Conservation (phyloP, 129 eudicot species). For the Chrysanthemum lavandulifolium region DNA sequence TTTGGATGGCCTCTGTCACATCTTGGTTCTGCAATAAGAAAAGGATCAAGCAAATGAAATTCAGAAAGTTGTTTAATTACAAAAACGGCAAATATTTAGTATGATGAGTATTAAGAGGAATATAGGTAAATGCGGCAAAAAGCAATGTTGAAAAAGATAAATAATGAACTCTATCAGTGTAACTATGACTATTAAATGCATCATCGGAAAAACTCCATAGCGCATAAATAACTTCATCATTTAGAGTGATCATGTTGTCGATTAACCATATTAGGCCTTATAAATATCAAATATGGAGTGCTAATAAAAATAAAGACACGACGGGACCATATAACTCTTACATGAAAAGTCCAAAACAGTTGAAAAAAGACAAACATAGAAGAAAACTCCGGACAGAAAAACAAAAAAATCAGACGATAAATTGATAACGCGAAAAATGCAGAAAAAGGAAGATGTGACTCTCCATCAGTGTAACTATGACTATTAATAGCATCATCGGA, state of each 20-base stretch:
- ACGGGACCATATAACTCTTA: no score
- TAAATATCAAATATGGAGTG: background rate
- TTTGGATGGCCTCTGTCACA: slow-evolving; percentile 82
- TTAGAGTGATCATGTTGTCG: slow-evolving; percentile 3
- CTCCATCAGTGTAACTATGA: slow-evolving; percentile 69
- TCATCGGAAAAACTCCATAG: slow-evolving; percentile 40
- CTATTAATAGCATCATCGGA: slow-evolving; percentile 47
- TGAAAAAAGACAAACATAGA: background rate
- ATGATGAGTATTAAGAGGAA: background rate
- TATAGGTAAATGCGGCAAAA: background rate
- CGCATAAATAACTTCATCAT: slow-evolving; percentile 12
- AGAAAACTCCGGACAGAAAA: background rate
- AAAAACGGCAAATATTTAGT: background rate
- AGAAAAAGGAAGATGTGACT: slow-evolving; percentile 11
- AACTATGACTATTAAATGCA: slow-evolving; percentile 46
- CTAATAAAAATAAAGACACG: background rate
- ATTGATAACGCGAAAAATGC: background rate
- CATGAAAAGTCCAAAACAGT: no score
- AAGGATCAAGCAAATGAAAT: background rate
- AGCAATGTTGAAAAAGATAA: background rate
- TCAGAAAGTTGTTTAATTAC: background rate
- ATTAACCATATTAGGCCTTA: background rate
- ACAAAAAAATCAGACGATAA: background rate
- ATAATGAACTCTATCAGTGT: slow-evolving; percentile 46
- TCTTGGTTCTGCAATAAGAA: slow-evolving; percentile 58